These are phyloP conservation scores for Spinacia oleracea DNA, from an alignment of 179 eudicot genomes.

Conservation along the genomic window DNA sequence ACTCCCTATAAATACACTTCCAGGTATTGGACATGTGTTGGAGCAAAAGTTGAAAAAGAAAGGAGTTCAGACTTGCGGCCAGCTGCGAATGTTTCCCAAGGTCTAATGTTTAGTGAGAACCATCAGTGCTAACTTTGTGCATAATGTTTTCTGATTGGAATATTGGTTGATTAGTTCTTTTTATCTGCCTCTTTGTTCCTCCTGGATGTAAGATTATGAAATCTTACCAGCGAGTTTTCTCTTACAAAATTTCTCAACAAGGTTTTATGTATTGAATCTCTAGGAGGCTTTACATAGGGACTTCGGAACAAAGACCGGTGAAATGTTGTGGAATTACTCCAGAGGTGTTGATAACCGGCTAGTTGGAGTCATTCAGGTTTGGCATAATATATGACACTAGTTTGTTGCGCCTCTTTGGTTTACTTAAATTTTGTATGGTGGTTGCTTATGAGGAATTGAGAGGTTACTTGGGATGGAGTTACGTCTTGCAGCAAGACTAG, in stretches of 20 bases:
- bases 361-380: conserved; percentile 89
- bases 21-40: no score
- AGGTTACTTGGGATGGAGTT: no score
- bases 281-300: conserved; percentile 88
- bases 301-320: conserved; percentile 88
- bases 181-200: neutral
- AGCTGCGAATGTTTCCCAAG: no score
- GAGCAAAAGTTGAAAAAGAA: no score
- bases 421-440: neutral
- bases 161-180: no score
- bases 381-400: neutral
- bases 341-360: conserved; percentile 81
- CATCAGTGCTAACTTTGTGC: no score
- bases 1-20: conserved; percentile 87
- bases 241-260: neutral
- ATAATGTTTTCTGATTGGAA: no score
- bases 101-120: no score
- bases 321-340: conserved; percentile 91
- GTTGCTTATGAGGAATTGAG: neutral
- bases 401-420: neutral
- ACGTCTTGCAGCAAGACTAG: no score
- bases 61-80: no score
- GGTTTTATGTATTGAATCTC: conserved; percentile 24
- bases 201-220: neutral
- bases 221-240: conserved; percentile 6